Base-by-base conservation (phyloP, 306 rosid genomes). In the Abrus pulchellus region DNA sequence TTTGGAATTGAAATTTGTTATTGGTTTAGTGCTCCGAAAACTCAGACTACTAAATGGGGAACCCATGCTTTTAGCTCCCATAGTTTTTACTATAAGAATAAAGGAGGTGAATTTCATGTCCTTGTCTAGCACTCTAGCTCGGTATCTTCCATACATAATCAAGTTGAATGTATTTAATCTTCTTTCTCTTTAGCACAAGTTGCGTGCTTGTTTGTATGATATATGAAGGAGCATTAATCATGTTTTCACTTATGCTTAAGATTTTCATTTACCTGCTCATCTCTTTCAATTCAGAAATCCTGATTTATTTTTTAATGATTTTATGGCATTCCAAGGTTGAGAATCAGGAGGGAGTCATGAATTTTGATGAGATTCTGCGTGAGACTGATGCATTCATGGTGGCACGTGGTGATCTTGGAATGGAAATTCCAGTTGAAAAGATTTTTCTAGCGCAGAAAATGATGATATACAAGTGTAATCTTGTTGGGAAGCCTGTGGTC, bases 371-470 rank as follows among this genome's bases (percentile, higher is more conserved):
- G 78, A 94, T 94, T 62, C 87, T 94, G 88, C 97, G 93, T 2
- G 98, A 94, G 90, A 94, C 98, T 57, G 98, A 92, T 84, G 91
- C 98, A 48, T 94, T 90, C 89, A 94, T 94, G 98, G 97, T 94
- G 85, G 98, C 98, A 12, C 97, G 98, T 78, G 98, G 98, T 62
- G 98, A 94, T 86, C 97, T 94, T 67, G 98, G 97, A 88, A 94
- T 94, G 98, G 98, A 94, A 85, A 94, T 94, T 57, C 98, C 98
- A 29, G 98, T 94, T 13, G 98, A 94, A 83, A 94, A 94, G 91
- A 94, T 94, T 55, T 94, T 94, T 72, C 86, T 94, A 80, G 97
- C 98, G 33, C 98, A 94, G 86, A 94, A 94, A 63, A 94, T 94
- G 98, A 94, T 94, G 98, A 94, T 94, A 80, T 94, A 94, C 53